Evolutionary conservation across 345 rosid species (phyloP), one percentile per base, ranked within the genome.

Genomic region (Brassica incana): DNA sequence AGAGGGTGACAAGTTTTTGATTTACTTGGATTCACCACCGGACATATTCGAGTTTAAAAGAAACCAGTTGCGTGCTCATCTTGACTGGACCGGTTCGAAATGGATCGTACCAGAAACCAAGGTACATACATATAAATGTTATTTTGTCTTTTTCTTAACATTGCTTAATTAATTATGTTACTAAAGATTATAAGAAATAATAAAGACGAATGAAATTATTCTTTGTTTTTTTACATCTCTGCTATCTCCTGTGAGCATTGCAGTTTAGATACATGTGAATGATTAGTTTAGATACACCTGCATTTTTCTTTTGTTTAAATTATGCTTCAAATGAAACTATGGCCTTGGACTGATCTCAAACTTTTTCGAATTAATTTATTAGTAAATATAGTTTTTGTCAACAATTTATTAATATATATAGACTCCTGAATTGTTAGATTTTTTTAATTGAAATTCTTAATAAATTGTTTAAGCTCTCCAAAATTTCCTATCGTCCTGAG

Each of bases 11-110:
- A 84, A 71, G 10, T 85, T 27, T 16, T 78, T 83, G 80, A 87
- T 88, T 81, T 85, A 75, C 72, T 89, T 89, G 58, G 90, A 88
- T 72, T 78, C 72, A 35, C 89, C 86, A 2, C 87, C 89, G 16
- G 91, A 88, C 61, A 74, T 87, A 14, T 15, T 87, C 33, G 85
- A 86, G 33, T 85, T 87, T 72, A 78, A 84, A 25, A 77, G 67
- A 25, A 84, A 77, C 32, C 84, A 84, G 58, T 79, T 90, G 71
- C 84, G 97, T 74, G 10, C 73, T 65, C 91, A 90, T 43, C 81
- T 75, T 77, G 40, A 80, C 2, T 87, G 95, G 93, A 66, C 74
- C 71, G 71, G 77, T 52, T 83, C 86, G 25, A 77, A 72, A n/a
- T 90, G 94, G 94, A 70, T 83, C 67, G 81, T 63, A 74, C 80